Evolutionary conservation across 2,329 filamentous ascomycete species (phyloP).

Genomic region (Calonectria pseudoreteaudii): DNA sequence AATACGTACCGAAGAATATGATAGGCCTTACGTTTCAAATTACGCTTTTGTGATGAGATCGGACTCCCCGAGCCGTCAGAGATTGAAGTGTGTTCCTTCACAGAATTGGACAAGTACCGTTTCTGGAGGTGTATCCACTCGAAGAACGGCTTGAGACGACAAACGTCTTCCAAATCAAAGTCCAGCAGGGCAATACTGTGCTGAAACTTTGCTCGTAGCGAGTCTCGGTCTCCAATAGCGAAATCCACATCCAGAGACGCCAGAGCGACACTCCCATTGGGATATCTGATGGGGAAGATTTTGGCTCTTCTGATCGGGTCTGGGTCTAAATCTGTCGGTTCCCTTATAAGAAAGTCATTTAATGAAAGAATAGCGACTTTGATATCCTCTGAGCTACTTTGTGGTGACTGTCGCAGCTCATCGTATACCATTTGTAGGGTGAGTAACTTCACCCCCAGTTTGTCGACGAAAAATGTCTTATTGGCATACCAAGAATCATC

Average conservation of each 20-base stretch:
- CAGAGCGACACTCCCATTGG: background rate
- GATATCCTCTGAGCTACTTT: background rate
- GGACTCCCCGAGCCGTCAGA: background rate
- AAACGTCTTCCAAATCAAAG: slow-evolving; percentile 28
- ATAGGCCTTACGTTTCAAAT: slow-evolving; percentile 30
- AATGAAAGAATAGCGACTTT: slow-evolving; percentile 23
- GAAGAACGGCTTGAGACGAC: slow-evolving; percentile 22
- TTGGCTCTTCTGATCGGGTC: slow-evolving; percentile 24
- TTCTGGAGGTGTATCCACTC: slow-evolving; percentile 19
- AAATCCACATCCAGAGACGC: slow-evolving; percentile 20
- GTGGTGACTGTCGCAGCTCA: slow-evolving; percentile 23
- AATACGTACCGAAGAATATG: slow-evolving; percentile 22
- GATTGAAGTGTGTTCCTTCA: slow-evolving; percentile 19
- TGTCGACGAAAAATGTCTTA: slow-evolving; percentile 24
- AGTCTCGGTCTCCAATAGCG: slow-evolving; percentile 31
- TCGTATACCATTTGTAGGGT: slow-evolving; percentile 36
- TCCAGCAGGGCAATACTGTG: slow-evolving; percentile 25
- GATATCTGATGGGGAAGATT: slow-evolving; percentile 28
- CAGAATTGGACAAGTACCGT: slow-evolving; percentile 25
- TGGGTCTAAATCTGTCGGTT: background rate
- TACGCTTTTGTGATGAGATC: slow-evolving; percentile 10
- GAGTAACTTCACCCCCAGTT: slow-evolving; percentile 25
- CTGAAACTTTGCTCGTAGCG: slow-evolving; percentile 9
- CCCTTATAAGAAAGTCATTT: slow-evolving; percentile 18
- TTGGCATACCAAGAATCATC: slow-evolving; percentile 11